Conservation (phyloP, 2,329 filamentous ascomycete genomes). For the Fusarium metavorans region DNA sequence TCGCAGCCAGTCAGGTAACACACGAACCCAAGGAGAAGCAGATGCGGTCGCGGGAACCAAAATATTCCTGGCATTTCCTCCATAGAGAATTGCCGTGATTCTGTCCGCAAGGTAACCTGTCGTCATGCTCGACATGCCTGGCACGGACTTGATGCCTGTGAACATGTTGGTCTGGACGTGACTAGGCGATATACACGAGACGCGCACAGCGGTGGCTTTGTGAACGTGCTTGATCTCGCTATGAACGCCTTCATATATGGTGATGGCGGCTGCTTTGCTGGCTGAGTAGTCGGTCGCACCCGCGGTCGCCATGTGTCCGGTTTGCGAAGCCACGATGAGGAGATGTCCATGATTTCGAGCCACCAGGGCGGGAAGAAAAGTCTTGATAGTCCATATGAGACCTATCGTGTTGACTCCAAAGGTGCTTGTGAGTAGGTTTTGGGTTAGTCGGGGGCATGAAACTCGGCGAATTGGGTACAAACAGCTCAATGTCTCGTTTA, state of each 20-base stretch:
- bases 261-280: conserved; percentile 67
- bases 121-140: conserved; percentile 10
- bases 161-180: conserved; percentile 58
- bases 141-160: conserved; percentile 21
- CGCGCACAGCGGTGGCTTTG: conserved; percentile 64
- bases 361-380: conserved; percentile 68
- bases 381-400: conserved; percentile 67
- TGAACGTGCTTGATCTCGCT: conserved; percentile 64
- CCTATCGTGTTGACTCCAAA: conserved; percentile 70
- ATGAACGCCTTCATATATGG: conserved; percentile 69
- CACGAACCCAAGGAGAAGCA: neutral
- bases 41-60: neutral
- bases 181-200: conserved; percentile 34
- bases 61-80: neutral
- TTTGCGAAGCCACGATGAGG: conserved; percentile 67
- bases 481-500: conserved; percentile 55
- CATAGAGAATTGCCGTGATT: neutral
- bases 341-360: conserved; percentile 69
- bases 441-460: neutral
- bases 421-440: neutral
- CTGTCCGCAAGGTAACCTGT: neutral
- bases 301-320: conserved; percentile 65
- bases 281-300: conserved; percentile 70
- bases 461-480: neutral
- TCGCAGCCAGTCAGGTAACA: neutral